Conservation (phyloP, 2,329 filamentous ascomycete species). For the Metarhizium album region DNA sequence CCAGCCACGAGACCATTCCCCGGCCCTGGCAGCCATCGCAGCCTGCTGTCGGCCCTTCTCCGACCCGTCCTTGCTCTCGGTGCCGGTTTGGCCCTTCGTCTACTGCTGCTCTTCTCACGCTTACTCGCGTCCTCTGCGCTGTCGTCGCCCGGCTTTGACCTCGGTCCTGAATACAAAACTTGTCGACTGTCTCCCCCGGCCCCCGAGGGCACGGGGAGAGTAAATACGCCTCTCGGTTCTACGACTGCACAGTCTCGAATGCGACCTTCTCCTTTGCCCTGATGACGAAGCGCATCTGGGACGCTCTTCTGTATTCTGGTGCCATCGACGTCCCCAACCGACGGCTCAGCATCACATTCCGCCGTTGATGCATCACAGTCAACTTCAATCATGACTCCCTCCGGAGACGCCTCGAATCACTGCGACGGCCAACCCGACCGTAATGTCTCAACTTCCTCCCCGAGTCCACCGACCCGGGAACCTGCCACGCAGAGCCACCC, state of each 20-base stretch:
- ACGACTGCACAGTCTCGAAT: not conserved
- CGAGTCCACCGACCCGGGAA: not conserved
- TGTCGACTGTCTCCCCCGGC: not conserved
- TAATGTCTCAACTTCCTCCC: not conserved
- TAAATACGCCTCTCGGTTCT: not conserved
- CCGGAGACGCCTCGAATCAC: not conserved
- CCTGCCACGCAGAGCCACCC: constrained; percentile 1
- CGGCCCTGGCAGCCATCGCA: not conserved
- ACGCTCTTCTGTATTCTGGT: constrained; percentile 32
- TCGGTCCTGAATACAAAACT: not conserved
- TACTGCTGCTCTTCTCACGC: not conserved
- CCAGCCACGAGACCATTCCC: constrained; percentile 5
- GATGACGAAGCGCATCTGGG: constrained; percentile 31
- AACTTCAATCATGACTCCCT: not conserved
- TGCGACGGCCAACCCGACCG: not conserved
- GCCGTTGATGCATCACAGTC: constrained; percentile 1
- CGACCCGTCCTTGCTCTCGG: constrained; percentile 1
- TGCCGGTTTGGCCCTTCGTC: not conserved
- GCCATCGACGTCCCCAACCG: constrained; percentile 19
- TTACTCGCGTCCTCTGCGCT: not conserved
- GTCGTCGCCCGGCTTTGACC: not conserved
- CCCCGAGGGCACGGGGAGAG: constrained; percentile 3
- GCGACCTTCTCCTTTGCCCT: not conserved
- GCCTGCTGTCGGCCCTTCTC: not conserved
- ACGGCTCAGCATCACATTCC: constrained; percentile 3